Percentiles rank a stretch among this genome's conserved stretches.
phyloP scores from a whole-genome alignment of 1,139 yeast species.

The Suhomyces guaymorum region DNA sequence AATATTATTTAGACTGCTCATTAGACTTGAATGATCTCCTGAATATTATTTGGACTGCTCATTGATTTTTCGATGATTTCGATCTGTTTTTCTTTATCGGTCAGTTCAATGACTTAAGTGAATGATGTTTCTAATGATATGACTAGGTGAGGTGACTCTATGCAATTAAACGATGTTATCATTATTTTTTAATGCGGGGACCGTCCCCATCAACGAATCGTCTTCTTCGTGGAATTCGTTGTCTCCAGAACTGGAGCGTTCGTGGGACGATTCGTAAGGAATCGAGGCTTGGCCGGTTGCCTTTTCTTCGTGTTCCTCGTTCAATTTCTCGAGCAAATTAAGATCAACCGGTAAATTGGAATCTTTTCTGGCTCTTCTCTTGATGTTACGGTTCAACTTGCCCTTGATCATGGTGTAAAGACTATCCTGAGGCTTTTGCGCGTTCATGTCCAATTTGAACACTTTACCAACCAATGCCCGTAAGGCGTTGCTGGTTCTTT shows the following conservation, averaged over 20 bases:
- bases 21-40: too few species aligned
- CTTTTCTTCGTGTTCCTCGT: slow-evolving; percentile 6
- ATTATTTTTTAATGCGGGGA: slow-evolving; percentile 7
- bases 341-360: slow-evolving; percentile 49
- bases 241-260: slow-evolving; percentile 6
- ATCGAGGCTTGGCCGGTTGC: slow-evolving; percentile 1
- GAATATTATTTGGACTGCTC: too few species aligned
- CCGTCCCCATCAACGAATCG: slow-evolving; percentile 8
- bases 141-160: too few species aligned
- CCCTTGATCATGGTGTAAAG: slow-evolving; percentile 10
- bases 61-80: too few species aligned
- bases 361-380: slow-evolving; percentile 55
- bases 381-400: slow-evolving; percentile 19
- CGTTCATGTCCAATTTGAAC: slow-evolving; percentile 5
- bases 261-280: slow-evolving; percentile 1
- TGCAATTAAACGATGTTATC: slow-evolving; percentile 13
- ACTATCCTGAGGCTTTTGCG: slow-evolving; percentile 1
- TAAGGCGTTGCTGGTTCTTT: slow-evolving; percentile 14
- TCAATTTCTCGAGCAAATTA: slow-evolving; percentile 33
- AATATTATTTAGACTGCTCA: too few species aligned
- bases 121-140: too few species aligned
- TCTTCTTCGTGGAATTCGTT: slow-evolving; percentile 12
- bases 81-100: too few species aligned
- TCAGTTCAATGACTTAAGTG: too few species aligned
- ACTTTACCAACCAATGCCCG: slow-evolving; percentile 3